Percentiles rank a stretch among this genome's conserved stretches.
phyloP scores from a whole-genome alignment of 345 rosid genomes.

The Durio zibethinus region DNA sequence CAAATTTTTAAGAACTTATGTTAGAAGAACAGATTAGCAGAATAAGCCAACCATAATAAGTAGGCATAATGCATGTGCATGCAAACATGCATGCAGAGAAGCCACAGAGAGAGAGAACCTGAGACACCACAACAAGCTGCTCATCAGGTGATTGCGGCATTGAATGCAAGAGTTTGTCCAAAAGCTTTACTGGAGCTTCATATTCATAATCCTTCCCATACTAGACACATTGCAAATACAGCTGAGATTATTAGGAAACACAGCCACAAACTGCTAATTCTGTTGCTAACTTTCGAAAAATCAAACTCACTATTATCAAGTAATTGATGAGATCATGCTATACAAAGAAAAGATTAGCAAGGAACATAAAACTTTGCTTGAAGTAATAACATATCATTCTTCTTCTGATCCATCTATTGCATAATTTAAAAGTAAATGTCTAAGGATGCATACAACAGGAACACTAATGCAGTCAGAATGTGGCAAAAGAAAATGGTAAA shows the following conservation, averaged over 20 bases:
- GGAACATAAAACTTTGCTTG: not conserved
- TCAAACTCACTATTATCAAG: not conserved
- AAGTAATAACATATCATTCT: not conserved
- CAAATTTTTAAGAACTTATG: not conserved
- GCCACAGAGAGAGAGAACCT: conserved; percentile 34
- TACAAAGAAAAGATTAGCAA: not conserved
- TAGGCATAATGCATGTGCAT: not conserved
- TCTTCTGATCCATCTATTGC: not conserved
- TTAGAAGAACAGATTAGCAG: not conserved
- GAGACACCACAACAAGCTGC: conserved; percentile 72
- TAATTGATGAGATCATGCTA: not conserved
- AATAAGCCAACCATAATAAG: not conserved
- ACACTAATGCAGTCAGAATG: not conserved
- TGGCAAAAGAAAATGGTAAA: not conserved
- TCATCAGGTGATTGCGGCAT: conserved; percentile 58
- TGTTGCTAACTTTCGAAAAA: not conserved
- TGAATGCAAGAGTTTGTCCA: conserved; percentile 63
- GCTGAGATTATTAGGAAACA: not conserved
- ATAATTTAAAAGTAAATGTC: not conserved
- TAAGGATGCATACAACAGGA: not conserved
- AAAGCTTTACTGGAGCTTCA: conserved; percentile 70
- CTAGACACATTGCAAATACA: conserved; percentile 24
- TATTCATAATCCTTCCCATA: conserved; percentile 73
- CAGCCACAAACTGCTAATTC: not conserved
- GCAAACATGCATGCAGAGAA: not conserved